phyloP scores from a whole-genome alignment of 257 asterid species.

The Lithospermum erythrorhizon region DNA sequence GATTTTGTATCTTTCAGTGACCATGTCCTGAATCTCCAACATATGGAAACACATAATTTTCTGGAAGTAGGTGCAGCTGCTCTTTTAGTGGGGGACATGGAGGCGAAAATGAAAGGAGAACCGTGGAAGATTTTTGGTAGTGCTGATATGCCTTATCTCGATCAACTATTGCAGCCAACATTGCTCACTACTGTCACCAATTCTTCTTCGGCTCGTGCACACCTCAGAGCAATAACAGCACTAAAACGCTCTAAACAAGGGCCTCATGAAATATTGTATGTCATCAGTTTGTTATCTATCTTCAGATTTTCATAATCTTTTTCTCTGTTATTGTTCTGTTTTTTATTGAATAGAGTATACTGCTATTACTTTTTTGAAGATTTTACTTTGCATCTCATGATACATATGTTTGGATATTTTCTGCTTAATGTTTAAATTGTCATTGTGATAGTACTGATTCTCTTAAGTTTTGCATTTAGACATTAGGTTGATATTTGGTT shows the following conservation, averaged over 20 bases:
- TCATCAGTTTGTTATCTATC: slow-evolving; percentile 10
- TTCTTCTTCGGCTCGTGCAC: slow-evolving; percentile 85
- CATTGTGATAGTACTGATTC: neutral
- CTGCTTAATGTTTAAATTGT: no score
- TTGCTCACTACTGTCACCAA: slow-evolving; percentile 92
- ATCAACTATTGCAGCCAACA: slow-evolving; percentile 94
- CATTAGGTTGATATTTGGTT: neutral
- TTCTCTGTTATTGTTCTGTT: slow-evolving; percentile 2
- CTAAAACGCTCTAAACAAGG: slow-evolving; percentile 80
- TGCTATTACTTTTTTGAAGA: no score
- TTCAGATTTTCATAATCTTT: slow-evolving; percentile 8
- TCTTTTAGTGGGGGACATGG: slow-evolving; percentile 97
- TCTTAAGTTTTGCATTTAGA: neutral
- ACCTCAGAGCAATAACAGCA: slow-evolving; percentile 92
- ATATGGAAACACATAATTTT: slow-evolving; percentile 58
- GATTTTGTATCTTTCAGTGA: slow-evolving; percentile 48
- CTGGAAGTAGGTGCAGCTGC: slow-evolving; percentile 99
- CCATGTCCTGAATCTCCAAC: slow-evolving; percentile 64
- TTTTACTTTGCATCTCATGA: no score
- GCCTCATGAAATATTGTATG: slow-evolving; percentile 70
- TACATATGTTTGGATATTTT: no score
- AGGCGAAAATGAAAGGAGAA: slow-evolving; percentile 87
- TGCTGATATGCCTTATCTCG: slow-evolving; percentile 87
- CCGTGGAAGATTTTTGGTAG: slow-evolving; percentile 80
- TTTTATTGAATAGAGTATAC: neutral